Base-by-base conservation (phyloP, 2,329 filamentous ascomycete species). In the Arthrobotrys entomopaga region DNA sequence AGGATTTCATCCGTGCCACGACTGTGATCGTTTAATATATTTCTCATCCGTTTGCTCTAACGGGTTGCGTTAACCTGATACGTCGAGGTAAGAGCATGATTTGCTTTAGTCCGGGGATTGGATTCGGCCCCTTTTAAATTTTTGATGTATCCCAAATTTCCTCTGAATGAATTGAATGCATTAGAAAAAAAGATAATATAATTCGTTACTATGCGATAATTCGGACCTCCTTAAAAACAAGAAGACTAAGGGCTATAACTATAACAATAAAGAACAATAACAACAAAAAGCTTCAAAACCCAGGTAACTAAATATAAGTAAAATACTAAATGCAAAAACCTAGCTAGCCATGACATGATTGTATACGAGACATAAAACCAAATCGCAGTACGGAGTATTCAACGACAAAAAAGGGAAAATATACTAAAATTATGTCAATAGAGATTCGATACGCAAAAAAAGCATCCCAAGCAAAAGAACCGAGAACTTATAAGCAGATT, bases 281-380 rank as follows among this genome's bases (percentile, higher is more conserved):
- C 22, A 53, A n/a, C n/a, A n/a, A n/a, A n/a, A 56, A 54, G 49
- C 48, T 19, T 54, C 57, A 48, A 48, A 8, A 11, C 10, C 50
- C 13, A 53, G 4, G 16, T 29, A 34, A n/a, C 13, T 38, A 57
- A 29, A 40, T 48, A 42, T 15, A 49, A 43, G 48, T 42, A 38
- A 66, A 8, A 53, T 26, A 15, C 13, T 6, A 52, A 59, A 58
- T 58, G 63, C 43, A 58, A 26, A 46, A 66, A 38, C 46, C 20
- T 60, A 67, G 29, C 20, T 60, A 67, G 29, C 29, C 64, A 42
- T 64, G 66, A 71, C 66, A 59, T 69, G 57, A 52, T 34, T 34
- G 11, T 48, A 65, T 48, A 65, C 20, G 16, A 2, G 48, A 65
- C 26, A 56, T 19, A 54, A 58, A 46, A 5, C 65, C 19, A 58